Evolutionary conservation across 805 yeast genomes (phyloP).

Genomic region (Teunomyces tritomae): DNA sequence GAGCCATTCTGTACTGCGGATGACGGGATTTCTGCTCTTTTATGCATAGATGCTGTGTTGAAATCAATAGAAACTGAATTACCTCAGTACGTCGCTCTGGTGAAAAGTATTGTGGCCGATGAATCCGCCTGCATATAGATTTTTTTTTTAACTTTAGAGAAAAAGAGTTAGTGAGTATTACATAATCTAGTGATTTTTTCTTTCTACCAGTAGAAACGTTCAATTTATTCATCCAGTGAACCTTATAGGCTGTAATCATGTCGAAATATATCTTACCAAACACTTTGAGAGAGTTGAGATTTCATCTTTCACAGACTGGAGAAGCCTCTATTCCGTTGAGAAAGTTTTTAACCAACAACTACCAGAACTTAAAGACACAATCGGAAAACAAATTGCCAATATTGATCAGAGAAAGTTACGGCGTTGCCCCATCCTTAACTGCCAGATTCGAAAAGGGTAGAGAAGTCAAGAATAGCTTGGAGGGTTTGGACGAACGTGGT

Average conservation of each 20-base stretch:
- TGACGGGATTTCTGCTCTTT: slow-evolving; percentile 33
- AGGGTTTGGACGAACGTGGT: slow-evolving; percentile 46
- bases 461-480: slow-evolving; percentile 49
- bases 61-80: slow-evolving; percentile 29
- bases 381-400: slow-evolving; percentile 67
- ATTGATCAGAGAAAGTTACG: slow-evolving; percentile 72
- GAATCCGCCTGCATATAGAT: background rate
- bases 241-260: slow-evolving; percentile 20
- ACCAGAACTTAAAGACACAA: slow-evolving; percentile 57
- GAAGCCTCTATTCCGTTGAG: slow-evolving; percentile 66
- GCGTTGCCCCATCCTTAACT: slow-evolving; percentile 68
- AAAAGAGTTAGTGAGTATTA: background rate
- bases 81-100: slow-evolving; percentile 20
- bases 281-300: slow-evolving; percentile 74
- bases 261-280: slow-evolving; percentile 46
- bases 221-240: slow-evolving; percentile 4
- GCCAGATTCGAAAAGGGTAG: slow-evolving; percentile 66
- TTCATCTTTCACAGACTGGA: slow-evolving; percentile 80
- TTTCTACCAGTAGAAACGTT: slow-evolving; percentile 11
- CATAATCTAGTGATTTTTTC: background rate
- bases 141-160: background rate
- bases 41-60: slow-evolving; percentile 35
- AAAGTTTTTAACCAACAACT: slow-evolving; percentile 58
- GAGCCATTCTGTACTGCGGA: slow-evolving; percentile 30
- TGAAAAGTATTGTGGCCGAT: slow-evolving; percentile 9